Conservation (phyloP, 257 asterid species). For the Linderniella brevidens region DNA sequence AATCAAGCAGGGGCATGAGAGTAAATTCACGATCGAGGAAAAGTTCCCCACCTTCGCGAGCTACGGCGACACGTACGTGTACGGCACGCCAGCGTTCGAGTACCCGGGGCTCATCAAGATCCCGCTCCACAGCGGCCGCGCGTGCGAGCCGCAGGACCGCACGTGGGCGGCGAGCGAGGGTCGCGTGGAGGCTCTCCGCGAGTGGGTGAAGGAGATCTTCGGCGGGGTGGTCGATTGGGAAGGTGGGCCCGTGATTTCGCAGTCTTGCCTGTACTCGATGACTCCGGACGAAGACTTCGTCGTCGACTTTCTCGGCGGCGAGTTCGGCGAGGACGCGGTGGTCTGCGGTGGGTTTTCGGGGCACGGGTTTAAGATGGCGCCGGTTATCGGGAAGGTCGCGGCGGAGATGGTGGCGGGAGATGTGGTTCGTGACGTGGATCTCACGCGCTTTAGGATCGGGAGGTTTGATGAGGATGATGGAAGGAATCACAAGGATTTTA, state of each 20-base stretch:
- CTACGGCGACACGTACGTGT: slow-evolving; percentile 54
- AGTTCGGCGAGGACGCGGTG: slow-evolving; percentile 51
- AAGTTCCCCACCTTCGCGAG: slow-evolving; percentile 82
- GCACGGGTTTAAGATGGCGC: slow-evolving; percentile 94
- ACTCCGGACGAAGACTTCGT: slow-evolving; percentile 84
- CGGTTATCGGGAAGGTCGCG: slow-evolving; percentile 54
- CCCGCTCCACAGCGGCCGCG: slow-evolving; percentile 49
- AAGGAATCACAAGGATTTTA: slow-evolving; percentile 51
- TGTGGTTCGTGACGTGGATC: slow-evolving; percentile 25
- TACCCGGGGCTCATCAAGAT: slow-evolving; percentile 71
- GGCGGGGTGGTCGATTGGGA: slow-evolving; percentile 29
- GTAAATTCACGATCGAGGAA: slow-evolving; percentile 40
- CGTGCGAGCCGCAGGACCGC: slow-evolving; percentile 56
- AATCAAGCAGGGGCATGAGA: slow-evolving; percentile 41
- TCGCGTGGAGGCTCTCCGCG: slow-evolving; percentile 11
- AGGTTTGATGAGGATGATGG: slow-evolving; percentile 32
- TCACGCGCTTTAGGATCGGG: slow-evolving; percentile 26
- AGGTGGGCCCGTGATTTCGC: slow-evolving; percentile 31
- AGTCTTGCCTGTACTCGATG: slow-evolving; percentile 89
- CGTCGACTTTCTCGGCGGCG: slow-evolving; percentile 69
- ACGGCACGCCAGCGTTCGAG: slow-evolving; percentile 84
- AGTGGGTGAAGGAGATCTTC: slow-evolving; percentile 40
- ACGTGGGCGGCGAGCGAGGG: slow-evolving; percentile 29
- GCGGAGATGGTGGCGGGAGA: slow-evolving; percentile 47
- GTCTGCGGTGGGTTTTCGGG: slow-evolving; percentile 90